Conservation (phyloP, 2,329 filamentous ascomycete genomes). For the Verticillium nonalfalfae region DNA sequence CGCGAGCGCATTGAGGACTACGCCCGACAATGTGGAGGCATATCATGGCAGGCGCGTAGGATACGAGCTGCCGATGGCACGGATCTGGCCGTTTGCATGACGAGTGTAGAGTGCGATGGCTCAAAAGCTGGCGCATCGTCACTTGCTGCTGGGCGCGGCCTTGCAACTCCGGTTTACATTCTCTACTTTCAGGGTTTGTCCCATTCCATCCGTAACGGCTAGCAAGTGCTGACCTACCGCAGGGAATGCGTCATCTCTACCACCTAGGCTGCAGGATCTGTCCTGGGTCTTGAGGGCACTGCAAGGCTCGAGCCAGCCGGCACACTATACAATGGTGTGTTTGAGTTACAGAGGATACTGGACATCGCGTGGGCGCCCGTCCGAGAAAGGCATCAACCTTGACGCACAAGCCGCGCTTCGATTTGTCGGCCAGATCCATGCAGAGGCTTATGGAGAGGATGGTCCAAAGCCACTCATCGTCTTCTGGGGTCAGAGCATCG, state of each 20-base stretch:
- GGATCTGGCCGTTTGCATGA: slow-evolving; percentile 53
- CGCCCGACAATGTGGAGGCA: slow-evolving; percentile 46
- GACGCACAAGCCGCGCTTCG: slow-evolving; percentile 59
- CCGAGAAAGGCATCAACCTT: slow-evolving; percentile 61
- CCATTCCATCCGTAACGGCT: neutral
- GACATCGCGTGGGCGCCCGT: slow-evolving; percentile 67
- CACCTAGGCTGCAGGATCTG: slow-evolving; percentile 49
- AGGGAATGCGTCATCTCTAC: slow-evolving; percentile 56
- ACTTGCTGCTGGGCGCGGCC: neutral
- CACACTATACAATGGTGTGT: slow-evolving; percentile 42
- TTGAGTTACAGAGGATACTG: slow-evolving; percentile 69
- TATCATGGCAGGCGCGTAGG: slow-evolving; percentile 61
- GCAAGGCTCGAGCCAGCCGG: slow-evolving; percentile 24
- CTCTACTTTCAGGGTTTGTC: slow-evolving; percentile 49
- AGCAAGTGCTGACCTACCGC: slow-evolving; percentile 1
- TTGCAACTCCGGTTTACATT: slow-evolving; percentile 39
- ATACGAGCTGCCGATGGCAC: slow-evolving; percentile 60
- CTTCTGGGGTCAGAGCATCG: slow-evolving; percentile 75
- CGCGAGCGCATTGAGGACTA: slow-evolving; percentile 63
- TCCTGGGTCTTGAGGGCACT: slow-evolving; percentile 44
- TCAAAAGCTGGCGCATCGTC: slow-evolving; percentile 5
- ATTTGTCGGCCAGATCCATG: slow-evolving; percentile 49
- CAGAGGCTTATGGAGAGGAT: slow-evolving; percentile 9
- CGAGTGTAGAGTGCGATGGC: slow-evolving; percentile 26
- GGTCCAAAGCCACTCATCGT: slow-evolving; percentile 32